These are phyloP conservation scores for Toxicodendron radicans DNA, from an alignment of 345 rosid genomes.

Conservation along the genomic window DNA sequence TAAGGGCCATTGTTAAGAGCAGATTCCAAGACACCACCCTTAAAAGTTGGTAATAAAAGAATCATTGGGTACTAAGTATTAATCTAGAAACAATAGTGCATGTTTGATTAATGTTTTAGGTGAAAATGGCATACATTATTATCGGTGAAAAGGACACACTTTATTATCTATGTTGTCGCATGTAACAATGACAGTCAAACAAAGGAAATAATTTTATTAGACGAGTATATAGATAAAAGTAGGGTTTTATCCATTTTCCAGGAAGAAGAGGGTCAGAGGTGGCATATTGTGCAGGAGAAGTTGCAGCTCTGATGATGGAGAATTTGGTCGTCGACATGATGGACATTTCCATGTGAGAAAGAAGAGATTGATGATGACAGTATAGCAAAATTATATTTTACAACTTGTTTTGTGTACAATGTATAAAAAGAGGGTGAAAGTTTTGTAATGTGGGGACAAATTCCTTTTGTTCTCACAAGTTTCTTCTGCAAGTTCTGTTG, in stretches of 20 bases:
- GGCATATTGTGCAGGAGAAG: conserved; percentile 29
- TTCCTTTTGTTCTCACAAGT: background rate
- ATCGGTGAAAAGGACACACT: no score
- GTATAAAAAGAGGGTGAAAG: background rate
- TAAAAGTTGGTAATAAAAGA: no score
- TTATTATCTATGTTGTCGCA: no score
- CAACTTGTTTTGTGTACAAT: background rate
- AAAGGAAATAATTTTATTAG: no score
- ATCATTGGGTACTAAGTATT: no score
- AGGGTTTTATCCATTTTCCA: background rate
- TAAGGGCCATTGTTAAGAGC: no score
- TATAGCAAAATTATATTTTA: background rate
- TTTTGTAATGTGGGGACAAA: background rate
- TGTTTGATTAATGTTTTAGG: no score
- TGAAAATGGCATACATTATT: no score
- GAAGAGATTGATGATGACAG: background rate
- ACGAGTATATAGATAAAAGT: no score
- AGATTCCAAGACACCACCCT: no score
- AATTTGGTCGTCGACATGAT: conserved; percentile 42
- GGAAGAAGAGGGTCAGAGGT: conserved; percentile 23
- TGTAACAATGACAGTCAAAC: no score
- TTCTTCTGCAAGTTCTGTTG: background rate
- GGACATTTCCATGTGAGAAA: conserved; percentile 39
- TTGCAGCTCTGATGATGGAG: conserved; percentile 55
- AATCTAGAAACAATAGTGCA: no score